A percentile compares a stretch with the other conserved stretches of the same genome.
Evolutionary conservation across 2,329 filamentous ascomycete genomes (phyloP).

Genomic region (Epichloe aotearoae): DNA sequence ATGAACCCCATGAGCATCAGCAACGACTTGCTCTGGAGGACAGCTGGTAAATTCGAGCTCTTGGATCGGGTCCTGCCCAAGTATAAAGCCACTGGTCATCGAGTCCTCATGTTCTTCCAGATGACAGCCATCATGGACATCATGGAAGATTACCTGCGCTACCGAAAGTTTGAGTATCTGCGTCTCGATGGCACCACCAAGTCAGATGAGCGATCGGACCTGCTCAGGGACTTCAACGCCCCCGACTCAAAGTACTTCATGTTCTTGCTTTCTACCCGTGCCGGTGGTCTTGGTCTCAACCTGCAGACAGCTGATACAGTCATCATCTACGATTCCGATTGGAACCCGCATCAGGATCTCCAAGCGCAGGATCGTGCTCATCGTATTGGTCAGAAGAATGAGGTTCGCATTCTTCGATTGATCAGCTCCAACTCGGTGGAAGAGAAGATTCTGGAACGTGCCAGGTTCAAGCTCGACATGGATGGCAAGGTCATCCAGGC

Average conservation of each 20-base stretch:
- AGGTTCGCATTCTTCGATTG: conserved; percentile 87
- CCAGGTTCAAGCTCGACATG: conserved; percentile 97
- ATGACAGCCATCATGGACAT: conserved; percentile 99
- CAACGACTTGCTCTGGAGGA: conserved; percentile 91
- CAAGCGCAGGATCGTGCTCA: conserved; percentile 99
- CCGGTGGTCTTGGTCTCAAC: conserved; percentile 93
- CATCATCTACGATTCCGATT: conserved; percentile 99
- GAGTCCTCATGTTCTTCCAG: conserved; percentile 99
- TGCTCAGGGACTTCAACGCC: conserved; percentile 79
- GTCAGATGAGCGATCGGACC: conserved; percentile 87
- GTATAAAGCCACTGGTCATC: conserved; percentile 80
- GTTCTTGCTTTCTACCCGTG: conserved; percentile 95
- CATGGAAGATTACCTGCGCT: conserved; percentile 94
- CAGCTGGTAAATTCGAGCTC: conserved; percentile 92
- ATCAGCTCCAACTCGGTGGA: conserved; percentile 97
- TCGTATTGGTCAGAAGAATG: conserved; percentile 99
- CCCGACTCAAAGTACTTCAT: conserved; percentile 90
- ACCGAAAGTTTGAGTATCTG: conserved; percentile 71
- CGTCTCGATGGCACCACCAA: conserved; percentile 95
- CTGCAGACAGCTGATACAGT: conserved; percentile 96
- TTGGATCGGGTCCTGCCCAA: conserved; percentile 87
- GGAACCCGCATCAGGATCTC: conserved; percentile 98
- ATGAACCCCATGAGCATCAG: conserved; percentile 85
- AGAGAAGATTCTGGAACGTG: conserved; percentile 94
- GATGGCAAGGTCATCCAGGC: conserved; percentile 99